Evolutionary conservation across 352 stramenopile species (phyloP), one percentile per base, ranked within the genome.

Genomic region (Paralagenidium karlingii): DNA sequence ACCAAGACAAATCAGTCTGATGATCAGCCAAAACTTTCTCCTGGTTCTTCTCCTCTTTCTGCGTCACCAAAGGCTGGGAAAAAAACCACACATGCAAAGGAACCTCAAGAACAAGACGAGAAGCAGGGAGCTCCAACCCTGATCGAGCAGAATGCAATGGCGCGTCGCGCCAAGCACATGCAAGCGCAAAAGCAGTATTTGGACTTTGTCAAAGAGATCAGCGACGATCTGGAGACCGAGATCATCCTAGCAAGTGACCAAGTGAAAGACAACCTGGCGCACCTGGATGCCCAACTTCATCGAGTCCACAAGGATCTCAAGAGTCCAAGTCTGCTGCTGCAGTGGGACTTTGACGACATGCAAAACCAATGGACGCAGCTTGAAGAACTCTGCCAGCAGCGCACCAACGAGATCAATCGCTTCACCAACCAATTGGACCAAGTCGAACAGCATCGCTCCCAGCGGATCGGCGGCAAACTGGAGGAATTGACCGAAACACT

Each of bases 121-220:
- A n/a, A n/a, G n/a, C n/a, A n/a, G n/a, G n/a, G n/a, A n/a, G n/a
- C n/a, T n/a, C n/a, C n/a, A n/a, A n/a, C n/a, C n/a, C n/a, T n/a
- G n/a, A n/a, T n/a, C n/a, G n/a, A n/a, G n/a, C n/a, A n/a, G n/a
- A n/a, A n/a, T n/a, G n/a, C n/a, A n/a, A n/a, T n/a, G n/a, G n/a
- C n/a, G 30, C 68, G 75, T 24, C 68, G 70, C 11, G 58, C 82
- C 19, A 45, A 40, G 11, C 75, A 85, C 58, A 78, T 76, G 58
- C 40, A 55, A n/a, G 62, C 55, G 8, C 60, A 67, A 19, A 50
- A 51, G 27, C 21, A 43, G 27, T 88, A 82, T 36, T 58, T 43
- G 4, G 49, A 63, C 16, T 54, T 62, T 3, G 67, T 82, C 3
- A 74, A 76, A 37, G 43, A 39, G 2, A 75, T 85, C 36, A 82